Evolutionary conservation across 305 asterid genomes (phyloP).

Genomic region (Solanum hybrid): DNA sequence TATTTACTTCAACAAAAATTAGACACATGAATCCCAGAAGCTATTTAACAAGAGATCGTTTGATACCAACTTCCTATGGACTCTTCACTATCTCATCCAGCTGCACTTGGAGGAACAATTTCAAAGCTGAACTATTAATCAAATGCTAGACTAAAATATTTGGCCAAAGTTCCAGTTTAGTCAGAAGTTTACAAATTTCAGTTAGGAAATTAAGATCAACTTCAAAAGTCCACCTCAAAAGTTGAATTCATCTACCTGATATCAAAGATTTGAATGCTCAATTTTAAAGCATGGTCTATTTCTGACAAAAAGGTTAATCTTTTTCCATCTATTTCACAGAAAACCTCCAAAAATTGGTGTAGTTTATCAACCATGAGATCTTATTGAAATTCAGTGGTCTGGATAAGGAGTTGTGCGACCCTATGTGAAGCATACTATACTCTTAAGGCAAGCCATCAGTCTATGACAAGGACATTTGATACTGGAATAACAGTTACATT

Average conservation of each 20-base stretch:
- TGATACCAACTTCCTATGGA: not conserved
- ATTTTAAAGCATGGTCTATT: not conserved
- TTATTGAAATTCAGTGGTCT: not conserved
- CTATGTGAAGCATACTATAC: not conserved
- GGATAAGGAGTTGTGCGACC: not conserved
- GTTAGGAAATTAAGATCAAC: not conserved
- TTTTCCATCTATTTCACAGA: not conserved
- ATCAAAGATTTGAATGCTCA: not conserved
- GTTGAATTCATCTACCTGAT: not conserved
- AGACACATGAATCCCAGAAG: not conserved
- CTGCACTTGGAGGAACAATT: not conserved
- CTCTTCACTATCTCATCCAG: not conserved
- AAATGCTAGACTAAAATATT: conserved; percentile 3
- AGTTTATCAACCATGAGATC: not conserved
- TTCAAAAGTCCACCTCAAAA: not conserved
- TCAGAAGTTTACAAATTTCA: not conserved
- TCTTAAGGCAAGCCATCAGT: not conserved
- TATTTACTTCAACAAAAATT: not conserved
- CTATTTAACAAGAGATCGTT: not conserved
- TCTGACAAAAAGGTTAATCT: not conserved
- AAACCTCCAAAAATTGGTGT: not conserved
- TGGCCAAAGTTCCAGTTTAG: not conserved
- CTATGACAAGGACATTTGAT: not conserved
- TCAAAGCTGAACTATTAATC: not conserved
- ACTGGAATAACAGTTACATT: conserved; percentile 1